Percentiles rank a stretch among this genome's conserved stretches.
Evolutionary conservation across 1,284 basidiomycete genomes (phyloP).

Genomic region (Sanghuangporus sanghuang): DNA sequence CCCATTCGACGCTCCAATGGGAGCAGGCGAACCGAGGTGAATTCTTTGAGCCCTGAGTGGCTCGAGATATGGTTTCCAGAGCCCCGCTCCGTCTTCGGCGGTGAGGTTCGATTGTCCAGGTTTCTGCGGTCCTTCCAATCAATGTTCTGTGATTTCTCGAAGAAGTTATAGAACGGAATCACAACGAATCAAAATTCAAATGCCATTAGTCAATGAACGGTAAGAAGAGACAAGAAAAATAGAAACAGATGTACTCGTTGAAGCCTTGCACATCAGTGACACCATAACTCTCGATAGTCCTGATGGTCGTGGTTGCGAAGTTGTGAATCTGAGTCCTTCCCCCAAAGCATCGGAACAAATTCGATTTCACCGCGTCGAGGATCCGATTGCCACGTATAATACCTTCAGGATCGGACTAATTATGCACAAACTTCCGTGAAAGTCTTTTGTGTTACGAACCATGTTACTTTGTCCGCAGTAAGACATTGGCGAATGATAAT

Average conservation of each 20-base stretch:
- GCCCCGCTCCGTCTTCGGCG: constrained; percentile 25
- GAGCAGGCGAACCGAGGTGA: constrained; percentile 36
- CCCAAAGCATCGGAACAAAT: constrained; percentile 38
- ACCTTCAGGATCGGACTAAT: constrained; percentile 25
- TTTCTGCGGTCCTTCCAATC: constrained; percentile 24
- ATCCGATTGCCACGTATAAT: constrained; percentile 31
- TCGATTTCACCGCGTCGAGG: constrained; percentile 25
- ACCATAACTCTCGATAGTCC: constrained; percentile 23
- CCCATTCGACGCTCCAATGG: constrained; percentile 34
- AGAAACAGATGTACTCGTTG: constrained; percentile 27
- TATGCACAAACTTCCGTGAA: background rate
- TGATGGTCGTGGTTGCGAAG: constrained; percentile 28
- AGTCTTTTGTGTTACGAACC: constrained; percentile 19
- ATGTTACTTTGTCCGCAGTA: constrained; percentile 28
- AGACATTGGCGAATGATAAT: constrained; percentile 25
- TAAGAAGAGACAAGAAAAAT: background rate
- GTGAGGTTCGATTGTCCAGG: constrained; percentile 30
- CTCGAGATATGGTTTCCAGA: constrained; percentile 32
- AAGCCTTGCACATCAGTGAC: constrained; percentile 29
- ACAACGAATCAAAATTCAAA: background rate
- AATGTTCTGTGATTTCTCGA: background rate
- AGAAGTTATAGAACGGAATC: background rate
- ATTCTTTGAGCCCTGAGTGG: constrained; percentile 31
- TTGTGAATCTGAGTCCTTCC: constrained; percentile 26
- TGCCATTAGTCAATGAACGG: too few species aligned